Evolutionary conservation across 257 asterid genomes (phyloP), one percentile per base, ranked within the genome.

Genomic region (Hygrophila difformis): DNA sequence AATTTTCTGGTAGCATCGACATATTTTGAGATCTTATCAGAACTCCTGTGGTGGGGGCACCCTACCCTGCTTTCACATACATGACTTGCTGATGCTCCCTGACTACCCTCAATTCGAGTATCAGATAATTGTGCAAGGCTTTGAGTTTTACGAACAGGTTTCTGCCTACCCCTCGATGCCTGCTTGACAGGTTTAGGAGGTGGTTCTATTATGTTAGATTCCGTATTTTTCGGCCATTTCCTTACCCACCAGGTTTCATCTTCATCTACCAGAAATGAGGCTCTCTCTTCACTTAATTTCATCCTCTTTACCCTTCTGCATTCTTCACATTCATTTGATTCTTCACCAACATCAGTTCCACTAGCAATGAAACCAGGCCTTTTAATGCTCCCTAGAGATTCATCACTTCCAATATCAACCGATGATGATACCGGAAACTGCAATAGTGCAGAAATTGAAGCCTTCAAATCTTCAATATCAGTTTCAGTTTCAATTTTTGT

Each of bases 1-100:
- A 66, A 44, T 64, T 61, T 69, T 65, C 62, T 68, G 57, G 57
- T 64, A 54, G 68, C 87, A 68, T 69, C 83, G 18, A 55, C 60
- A 37, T 76, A 57, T 70, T 69, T 92, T 40, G 77, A 34, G 55
- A 56, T 64, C 55, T 76, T 93, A 59, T 78, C 93, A 39, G 57
- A 51, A 55, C 75, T 79, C 48, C 71, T 62, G 17, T 92, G 95
- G 57, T 81, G 95, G 22, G 94, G 76, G 75, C 99, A 92, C 57
- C 76, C 70, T 42, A 67, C 47, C 79, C 72, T 80, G 60, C 61
- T 81, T 66, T 87, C 97, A 73, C 99, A 87, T 51, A 73, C 71
- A 76, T 92, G 95, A 64, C 99, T 92, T 1, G 95, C 74, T 24
- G 99, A 87, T 57, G 99, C 95, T 55, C 99, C 97, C 58, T 83